phyloP scores from a whole-genome alignment of 345 rosid species.

The Aquilaria malaccensis region DNA sequence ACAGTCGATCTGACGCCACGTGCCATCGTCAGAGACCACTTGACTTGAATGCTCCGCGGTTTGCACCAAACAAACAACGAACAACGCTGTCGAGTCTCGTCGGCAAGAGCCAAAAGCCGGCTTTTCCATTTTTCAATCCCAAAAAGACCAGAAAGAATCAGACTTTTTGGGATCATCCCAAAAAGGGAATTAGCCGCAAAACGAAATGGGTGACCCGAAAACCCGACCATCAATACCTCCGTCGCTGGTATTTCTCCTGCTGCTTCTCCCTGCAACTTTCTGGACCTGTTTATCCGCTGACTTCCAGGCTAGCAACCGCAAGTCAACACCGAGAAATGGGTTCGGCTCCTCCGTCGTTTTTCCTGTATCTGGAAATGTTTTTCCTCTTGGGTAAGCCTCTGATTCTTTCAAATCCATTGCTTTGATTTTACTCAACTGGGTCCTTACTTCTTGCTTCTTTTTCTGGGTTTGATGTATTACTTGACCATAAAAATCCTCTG shows the following conservation, averaged over 20 bases:
- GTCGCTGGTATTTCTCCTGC: not conserved
- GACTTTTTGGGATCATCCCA: not conserved
- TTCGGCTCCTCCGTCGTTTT: constrained; percentile 52
- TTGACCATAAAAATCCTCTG: not conserved
- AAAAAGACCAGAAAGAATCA: not conserved
- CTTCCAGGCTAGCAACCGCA: constrained; percentile 16
- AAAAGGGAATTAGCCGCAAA: not conserved
- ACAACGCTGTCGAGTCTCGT: too few relatives aligned
- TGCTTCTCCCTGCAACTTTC: constrained; percentile 16
- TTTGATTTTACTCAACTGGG: not conserved
- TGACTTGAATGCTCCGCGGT: too few relatives aligned
- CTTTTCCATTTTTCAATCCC: not conserved
- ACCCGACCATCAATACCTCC: constrained; percentile 1
- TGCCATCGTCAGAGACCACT: too few relatives aligned
- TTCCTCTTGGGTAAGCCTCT: constrained; percentile 73
- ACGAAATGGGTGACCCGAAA: constrained; percentile 16
- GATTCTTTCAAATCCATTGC: not conserved
- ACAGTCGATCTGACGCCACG: too few relatives aligned
- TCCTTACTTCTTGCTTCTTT: not conserved
- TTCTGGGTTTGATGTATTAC: not conserved
- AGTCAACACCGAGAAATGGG: constrained; percentile 13
- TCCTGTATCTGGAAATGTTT: constrained; percentile 68
- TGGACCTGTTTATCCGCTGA: constrained; percentile 24
- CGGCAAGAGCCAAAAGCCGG: too few relatives aligned
- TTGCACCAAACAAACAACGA: too few relatives aligned